Base-by-base conservation (phyloP, 345 rosid species). In the Viola odorata region DNA sequence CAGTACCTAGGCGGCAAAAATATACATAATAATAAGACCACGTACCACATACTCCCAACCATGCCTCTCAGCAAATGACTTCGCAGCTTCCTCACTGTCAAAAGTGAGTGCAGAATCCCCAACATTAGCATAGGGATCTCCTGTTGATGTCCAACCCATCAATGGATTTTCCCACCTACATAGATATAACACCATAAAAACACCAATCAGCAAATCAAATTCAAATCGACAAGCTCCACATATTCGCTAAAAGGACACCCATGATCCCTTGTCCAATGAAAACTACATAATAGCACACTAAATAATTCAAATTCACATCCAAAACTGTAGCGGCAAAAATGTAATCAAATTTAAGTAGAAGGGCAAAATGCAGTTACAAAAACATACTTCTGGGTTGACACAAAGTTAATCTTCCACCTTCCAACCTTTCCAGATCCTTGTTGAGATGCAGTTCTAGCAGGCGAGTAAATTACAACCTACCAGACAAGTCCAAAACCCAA, bases 81-180 rank as follows among this genome's bases (percentile, higher is more conserved):
- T 85, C 12, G 99, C 97, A 72, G 86, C 88, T 64, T 78, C 95
- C 73, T 84, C 85, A 4, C 89, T 82, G 55, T 86, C 95, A 64
- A 94, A 94, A 74, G 61, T 6, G 53, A 94, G 81, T 44, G 73
- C 95, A 23, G 97, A 65, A 75, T 94, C 99, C 44, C 99, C 99
- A 13, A 94, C 99, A 85, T 94, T 73, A 16, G 99, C 89, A 78
- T 94, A 94, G 16, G 99, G 97, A n/a, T 94, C 99, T 15, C 99
- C 99, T 6, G 99, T 94, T n/a, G 96, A 94, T 67, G 99, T 90
- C 99, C 99, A 94, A 17, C 97, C 96, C 97, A 94, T 94, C 90
- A 94, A 78, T 13, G 99, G 97, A 73, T 94, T 94, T 81, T 90
- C 99, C 97, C 99, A 94, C 84, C 97, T 94, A 62, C 52, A 71